A percentile compares a stretch with the other conserved stretches of the same genome.
phyloP scores from a whole-genome alignment of 257 asterid species.

The Fraxinus cuspidata region DNA sequence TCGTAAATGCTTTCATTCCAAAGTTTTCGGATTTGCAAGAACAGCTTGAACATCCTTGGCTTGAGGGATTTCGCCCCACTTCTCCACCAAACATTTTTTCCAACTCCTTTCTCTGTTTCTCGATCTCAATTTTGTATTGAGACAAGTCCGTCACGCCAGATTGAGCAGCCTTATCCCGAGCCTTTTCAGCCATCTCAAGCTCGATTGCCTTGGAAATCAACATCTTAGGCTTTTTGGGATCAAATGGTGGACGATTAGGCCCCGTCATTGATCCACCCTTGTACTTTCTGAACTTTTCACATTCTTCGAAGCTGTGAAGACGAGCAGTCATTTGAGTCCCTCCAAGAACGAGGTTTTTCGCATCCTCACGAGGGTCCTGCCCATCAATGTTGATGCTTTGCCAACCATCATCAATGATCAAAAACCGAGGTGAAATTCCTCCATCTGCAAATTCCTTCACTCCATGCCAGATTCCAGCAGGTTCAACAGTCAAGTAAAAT shows the following conservation, averaged over 20 bases:
- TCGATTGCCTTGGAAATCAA: slow-evolving; percentile 38
- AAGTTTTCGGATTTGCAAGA: slow-evolving; percentile 8
- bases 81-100: slow-evolving; percentile 27
- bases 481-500: slow-evolving; percentile 10
- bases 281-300: slow-evolving; percentile 33
- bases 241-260: slow-evolving; percentile 23
- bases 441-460: slow-evolving; percentile 27
- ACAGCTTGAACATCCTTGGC: background rate
- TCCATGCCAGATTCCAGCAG: slow-evolving; percentile 10
- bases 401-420: slow-evolving; percentile 42
- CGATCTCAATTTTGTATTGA: slow-evolving; percentile 21
- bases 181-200: slow-evolving; percentile 39
- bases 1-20: slow-evolving; percentile 23
- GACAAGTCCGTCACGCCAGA: slow-evolving; percentile 30
- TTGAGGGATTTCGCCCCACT: background rate
- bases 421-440: slow-evolving; percentile 29
- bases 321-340: slow-evolving; percentile 39
- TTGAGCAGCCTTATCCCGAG: slow-evolving; percentile 27
- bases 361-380: slow-evolving; percentile 23
- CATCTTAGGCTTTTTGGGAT: slow-evolving; percentile 33
- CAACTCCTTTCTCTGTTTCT: slow-evolving; percentile 24
- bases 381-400: slow-evolving; percentile 32
- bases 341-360: slow-evolving; percentile 33
- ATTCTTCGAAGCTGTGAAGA: slow-evolving; percentile 31
- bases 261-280: slow-evolving; percentile 21